Conservation (phyloP, 345 rosid species). For the Aquilaria yunnanensis region DNA sequence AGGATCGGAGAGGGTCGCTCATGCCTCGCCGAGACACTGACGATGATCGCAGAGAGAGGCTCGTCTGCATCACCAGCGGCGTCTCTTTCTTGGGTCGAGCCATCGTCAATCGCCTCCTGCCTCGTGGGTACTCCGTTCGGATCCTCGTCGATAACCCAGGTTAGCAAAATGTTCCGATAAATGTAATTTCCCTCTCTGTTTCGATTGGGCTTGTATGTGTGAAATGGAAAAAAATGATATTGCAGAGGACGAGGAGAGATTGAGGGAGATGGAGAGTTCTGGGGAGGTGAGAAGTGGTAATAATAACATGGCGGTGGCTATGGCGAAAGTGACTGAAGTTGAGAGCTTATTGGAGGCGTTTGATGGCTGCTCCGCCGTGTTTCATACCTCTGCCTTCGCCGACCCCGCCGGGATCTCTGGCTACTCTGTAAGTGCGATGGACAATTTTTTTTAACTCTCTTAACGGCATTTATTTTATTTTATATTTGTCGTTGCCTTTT, state of each 20-base stretch:
- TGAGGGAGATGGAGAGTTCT: slow-evolving; percentile 41
- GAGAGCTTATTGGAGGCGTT: slow-evolving; percentile 54
- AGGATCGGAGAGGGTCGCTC: slow-evolving; percentile 16
- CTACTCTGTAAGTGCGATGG: slow-evolving; percentile 51
- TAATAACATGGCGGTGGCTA: slow-evolving; percentile 29
- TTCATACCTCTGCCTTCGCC: slow-evolving; percentile 68
- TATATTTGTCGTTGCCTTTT: neutral
- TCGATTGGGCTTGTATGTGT: neutral
- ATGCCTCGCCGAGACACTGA: slow-evolving; percentile 1
- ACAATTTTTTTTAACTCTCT: neutral
- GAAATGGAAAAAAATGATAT: slow-evolving; percentile 25
- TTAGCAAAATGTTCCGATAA: neutral
- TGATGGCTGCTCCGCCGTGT: slow-evolving; percentile 76
- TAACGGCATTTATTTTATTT: neutral
- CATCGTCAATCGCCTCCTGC: slow-evolving; percentile 44
- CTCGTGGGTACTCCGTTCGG: slow-evolving; percentile 55
- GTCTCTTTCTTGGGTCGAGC: slow-evolving; percentile 58
- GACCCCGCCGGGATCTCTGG: slow-evolving; percentile 94
- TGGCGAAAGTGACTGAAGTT: slow-evolving; percentile 42
- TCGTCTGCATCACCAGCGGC: slow-evolving; percentile 67
- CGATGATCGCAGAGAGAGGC: slow-evolving; percentile 18
- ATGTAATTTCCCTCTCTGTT: neutral
- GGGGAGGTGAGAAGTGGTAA: slow-evolving; percentile 36
- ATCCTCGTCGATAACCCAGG: slow-evolving; percentile 53
- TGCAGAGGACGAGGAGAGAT: slow-evolving; percentile 28